Evolutionary conservation across 371 early-diverging fungal genomes (phyloP), one percentile per base, ranked within the genome.

Genomic region (Mucor indicus): DNA sequence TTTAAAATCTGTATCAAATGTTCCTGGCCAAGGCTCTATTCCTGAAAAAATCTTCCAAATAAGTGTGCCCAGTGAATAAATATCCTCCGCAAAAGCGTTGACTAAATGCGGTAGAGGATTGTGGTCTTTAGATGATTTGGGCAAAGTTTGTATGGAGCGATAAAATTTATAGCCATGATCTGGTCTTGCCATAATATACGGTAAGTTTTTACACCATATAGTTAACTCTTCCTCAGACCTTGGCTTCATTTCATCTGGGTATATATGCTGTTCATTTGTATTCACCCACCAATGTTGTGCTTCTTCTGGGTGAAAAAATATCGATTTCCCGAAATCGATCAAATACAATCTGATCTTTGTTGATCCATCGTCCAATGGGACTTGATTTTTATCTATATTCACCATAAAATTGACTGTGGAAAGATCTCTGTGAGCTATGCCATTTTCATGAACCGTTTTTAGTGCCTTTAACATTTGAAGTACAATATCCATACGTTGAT

Each of bases 241-340:
- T 3, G 75, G 72, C 8, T 61, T 58, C 0, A 69, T 59, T 22
- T 68, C 72, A 20, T 62, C 72, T 20, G 67, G 44, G 27, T 67
- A 66, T 1, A 67, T 44, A 8, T 58, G 30, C 1, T 55, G 50
- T 33, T 68, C 64, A 13, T 55, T 25, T n/a, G 49, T 49, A 33
- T 67, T 55, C 3, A 77, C 73, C 53, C 78, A 79, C 82, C 82
- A 81, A 20, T 68, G 55, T 13, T 60, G 46, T 0, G 79, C 75
- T 40, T 78, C 82, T 8, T 62, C 58, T 0, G 60, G 50, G 4
- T 61, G 44, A 29, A 75, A 69, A 60, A 81, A 81, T 1, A 77
- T 69, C 0, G 82, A 75, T 48, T 84, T 84, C 7, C 84, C 81
- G 59, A 81, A 84, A 52, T 84, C 84, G 42, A 84, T 84, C 30